phyloP scores from a whole-genome alignment of 2,329 filamentous ascomycete genomes.

The Neonectria sp. region DNA sequence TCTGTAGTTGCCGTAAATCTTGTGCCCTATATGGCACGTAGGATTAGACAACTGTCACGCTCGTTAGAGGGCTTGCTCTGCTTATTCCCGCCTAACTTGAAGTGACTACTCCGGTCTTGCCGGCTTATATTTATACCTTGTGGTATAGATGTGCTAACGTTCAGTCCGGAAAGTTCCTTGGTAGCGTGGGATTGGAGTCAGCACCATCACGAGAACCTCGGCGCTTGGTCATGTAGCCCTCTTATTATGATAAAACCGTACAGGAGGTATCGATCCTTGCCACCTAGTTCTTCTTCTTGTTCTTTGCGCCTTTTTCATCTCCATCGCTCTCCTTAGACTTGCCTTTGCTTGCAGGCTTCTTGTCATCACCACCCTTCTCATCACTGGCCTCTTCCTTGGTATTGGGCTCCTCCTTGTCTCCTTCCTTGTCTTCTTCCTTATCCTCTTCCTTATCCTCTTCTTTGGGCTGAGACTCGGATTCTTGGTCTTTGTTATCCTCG shows the following conservation, averaged over 20 bases:
- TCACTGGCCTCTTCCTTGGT: constrained; percentile 20
- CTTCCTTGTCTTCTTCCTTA: constrained; percentile 42
- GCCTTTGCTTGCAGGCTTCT: constrained; percentile 13
- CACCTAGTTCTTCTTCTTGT: constrained; percentile 32
- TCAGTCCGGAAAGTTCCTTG: constrained; percentile 8
- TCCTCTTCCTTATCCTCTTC: constrained; percentile 6
- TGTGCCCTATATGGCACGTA: too few species aligned
- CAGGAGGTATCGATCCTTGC: neutral
- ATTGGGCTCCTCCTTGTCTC: constrained; percentile 36
- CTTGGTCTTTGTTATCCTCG: constrained; percentile 9
- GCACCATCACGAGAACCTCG: neutral
- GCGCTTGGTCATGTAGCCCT: neutral
- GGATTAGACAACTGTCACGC: too few species aligned
- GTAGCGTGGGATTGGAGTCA: neutral
- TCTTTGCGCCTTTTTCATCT: neutral
- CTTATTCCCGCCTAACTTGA: too few species aligned
- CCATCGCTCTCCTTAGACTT: constrained; percentile 18
- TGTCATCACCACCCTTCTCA: constrained; percentile 19
- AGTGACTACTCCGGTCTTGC: neutral
- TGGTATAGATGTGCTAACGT: neutral
- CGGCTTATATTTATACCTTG: neutral
- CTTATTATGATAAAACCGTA: neutral
- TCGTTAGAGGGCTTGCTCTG: too few species aligned
- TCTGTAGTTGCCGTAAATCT: too few species aligned
- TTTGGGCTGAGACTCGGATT: neutral